phyloP scores from a whole-genome alignment of 192 early-diverging fungal species.

The Entomortierella parvispora region DNA sequence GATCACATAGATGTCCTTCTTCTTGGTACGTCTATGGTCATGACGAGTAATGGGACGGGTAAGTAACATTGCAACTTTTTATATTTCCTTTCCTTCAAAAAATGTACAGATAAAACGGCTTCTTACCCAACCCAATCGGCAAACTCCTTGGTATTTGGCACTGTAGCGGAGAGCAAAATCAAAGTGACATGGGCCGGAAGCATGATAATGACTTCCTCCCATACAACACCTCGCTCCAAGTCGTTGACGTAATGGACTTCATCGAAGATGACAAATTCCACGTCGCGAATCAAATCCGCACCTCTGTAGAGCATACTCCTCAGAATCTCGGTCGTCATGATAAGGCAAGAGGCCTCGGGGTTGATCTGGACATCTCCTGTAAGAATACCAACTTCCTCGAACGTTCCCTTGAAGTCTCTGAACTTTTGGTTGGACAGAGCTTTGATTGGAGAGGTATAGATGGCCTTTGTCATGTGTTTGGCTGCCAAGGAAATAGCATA shows the following conservation, averaged over 20 bases:
- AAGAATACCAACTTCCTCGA: constrained; percentile 94
- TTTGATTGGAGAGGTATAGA: constrained; percentile 99
- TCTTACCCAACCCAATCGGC: constrained; percentile 98
- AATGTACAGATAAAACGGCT: too few species aligned
- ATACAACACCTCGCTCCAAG: constrained; percentile 94
- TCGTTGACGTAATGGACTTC: constrained; percentile 99
- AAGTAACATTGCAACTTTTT: too few species aligned
- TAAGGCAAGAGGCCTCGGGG: constrained; percentile 95
- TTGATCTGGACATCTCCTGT: constrained; percentile 98
- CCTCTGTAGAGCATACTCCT: constrained; percentile 97
- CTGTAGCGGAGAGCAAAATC: constrained; percentile 96
- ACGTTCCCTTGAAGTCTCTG: constrained; percentile 87
- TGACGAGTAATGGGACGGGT: too few species aligned
- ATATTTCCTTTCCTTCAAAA: too few species aligned
- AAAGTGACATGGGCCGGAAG: constrained; percentile 93
- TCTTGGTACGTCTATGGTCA: constrained; percentile 85
- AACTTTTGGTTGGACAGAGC: constrained; percentile 99
- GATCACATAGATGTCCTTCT: constrained; percentile 98
- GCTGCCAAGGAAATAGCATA: constrained; percentile 95
- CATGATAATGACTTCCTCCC: constrained; percentile 99
- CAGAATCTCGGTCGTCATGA: constrained; percentile 99
- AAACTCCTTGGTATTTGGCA: constrained; percentile 98
- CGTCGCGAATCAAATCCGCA: constrained; percentile 95
- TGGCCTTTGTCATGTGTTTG: constrained; percentile 95
- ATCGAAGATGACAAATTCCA: constrained; percentile 99